Conservation (phyloP, 176 grass and related monocot species). For the Carex kokanica region DNA sequence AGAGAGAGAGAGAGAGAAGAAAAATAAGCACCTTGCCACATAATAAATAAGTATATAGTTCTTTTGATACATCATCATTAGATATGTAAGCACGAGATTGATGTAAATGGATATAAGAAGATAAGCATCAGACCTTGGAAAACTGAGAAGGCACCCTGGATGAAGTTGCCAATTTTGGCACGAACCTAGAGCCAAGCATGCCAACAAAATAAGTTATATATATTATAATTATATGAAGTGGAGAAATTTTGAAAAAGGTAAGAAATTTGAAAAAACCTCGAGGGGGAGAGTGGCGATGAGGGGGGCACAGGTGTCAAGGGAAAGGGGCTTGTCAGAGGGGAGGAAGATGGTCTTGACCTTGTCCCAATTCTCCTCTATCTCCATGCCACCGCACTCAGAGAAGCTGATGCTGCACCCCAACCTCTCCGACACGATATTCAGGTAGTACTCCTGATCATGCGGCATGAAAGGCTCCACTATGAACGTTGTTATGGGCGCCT, state of each 20-base stretch:
- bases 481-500: slow-evolving; percentile 92
- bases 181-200: slow-evolving; percentile 52
- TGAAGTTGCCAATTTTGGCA: slow-evolving; percentile 83
- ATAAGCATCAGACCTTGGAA: slow-evolving; percentile 67
- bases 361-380: slow-evolving; percentile 99
- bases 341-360: slow-evolving; percentile 94
- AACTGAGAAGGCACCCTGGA: slow-evolving; percentile 68
- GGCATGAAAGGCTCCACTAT: slow-evolving; percentile 93
- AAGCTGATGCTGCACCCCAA: slow-evolving; percentile 85
- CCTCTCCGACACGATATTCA: slow-evolving; percentile 75
- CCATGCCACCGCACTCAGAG: slow-evolving; percentile 90
- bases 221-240: too few species aligned
- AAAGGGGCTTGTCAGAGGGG: slow-evolving; percentile 69
- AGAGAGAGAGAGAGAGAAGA: not conserved
- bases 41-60: too few species aligned
- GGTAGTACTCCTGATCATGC: slow-evolving; percentile 93
- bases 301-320: slow-evolving; percentile 68
- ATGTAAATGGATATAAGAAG: too few species aligned
- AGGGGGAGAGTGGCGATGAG: slow-evolving; percentile 89
- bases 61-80: too few species aligned
- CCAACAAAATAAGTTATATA: not conserved
- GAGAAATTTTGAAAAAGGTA: not conserved
- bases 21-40: not conserved
- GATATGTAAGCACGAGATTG: too few species aligned
- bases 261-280: slow-evolving; percentile 41